A percentile compares a stretch with the other conserved stretches of the same genome.
phyloP scores from a whole-genome alignment of 2,329 filamentous ascomycete species.

The Whalleya microplaca region DNA sequence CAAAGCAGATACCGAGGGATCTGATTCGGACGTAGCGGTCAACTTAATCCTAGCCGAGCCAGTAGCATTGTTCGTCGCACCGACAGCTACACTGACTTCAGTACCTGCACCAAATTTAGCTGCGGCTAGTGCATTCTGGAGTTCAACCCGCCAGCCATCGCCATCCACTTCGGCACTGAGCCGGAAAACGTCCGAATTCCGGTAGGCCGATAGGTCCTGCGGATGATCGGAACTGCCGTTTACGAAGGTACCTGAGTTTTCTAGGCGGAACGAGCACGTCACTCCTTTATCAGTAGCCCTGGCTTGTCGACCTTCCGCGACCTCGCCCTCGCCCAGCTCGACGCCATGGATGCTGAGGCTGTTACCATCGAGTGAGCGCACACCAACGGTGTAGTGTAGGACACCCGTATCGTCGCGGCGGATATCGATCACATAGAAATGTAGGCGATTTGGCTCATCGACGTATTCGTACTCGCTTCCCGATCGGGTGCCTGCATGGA shows the following conservation, averaged over 20 bases:
- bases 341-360: constrained; percentile 42
- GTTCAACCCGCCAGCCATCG: constrained; percentile 49
- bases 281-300: constrained; percentile 40
- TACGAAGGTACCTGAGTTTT: constrained; percentile 47
- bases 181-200: constrained; percentile 51
- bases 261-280: constrained; percentile 51
- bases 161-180: constrained; percentile 48
- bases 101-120: constrained; percentile 46
- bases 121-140: constrained; percentile 46
- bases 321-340: constrained; percentile 41
- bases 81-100: constrained; percentile 47
- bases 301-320: constrained; percentile 28
- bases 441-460: constrained; percentile 51
- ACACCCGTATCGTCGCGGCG: constrained; percentile 47
- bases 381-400: constrained; percentile 53
- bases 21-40: constrained; percentile 51
- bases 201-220: constrained; percentile 43
- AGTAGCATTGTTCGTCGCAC: constrained; percentile 36
- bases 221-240: constrained; percentile 31
- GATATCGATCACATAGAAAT: constrained; percentile 53
- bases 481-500: constrained; percentile 56
- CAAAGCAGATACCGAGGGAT: constrained; percentile 34
- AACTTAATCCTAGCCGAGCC: constrained; percentile 45
- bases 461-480: constrained; percentile 54
- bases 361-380: constrained; percentile 45